Conservation (phyloP, 1,284 basidiomycete species). For the Pisolithus thermaeus region DNA sequence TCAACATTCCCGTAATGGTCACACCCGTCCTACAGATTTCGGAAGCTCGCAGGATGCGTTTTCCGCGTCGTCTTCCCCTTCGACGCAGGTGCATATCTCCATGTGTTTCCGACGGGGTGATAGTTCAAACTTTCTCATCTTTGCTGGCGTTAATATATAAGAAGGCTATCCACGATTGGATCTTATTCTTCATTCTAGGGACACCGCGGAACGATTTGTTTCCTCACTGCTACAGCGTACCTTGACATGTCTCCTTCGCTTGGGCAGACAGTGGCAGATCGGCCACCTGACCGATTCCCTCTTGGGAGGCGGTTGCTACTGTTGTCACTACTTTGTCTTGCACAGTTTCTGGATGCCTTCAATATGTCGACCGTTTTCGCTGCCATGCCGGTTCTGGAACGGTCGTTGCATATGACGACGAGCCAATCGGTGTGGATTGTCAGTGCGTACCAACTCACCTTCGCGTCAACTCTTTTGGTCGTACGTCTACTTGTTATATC, state of each 20-base stretch:
- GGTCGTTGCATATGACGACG: slow-evolving; percentile 19
- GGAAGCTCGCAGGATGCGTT: background rate
- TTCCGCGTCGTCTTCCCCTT: background rate
- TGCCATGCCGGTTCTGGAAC: slow-evolving; percentile 33
- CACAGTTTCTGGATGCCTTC: slow-evolving; percentile 44
- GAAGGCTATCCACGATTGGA: background rate
- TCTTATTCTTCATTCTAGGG: no score
- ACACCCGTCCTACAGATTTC: background rate
- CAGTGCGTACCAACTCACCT: slow-evolving; percentile 32
- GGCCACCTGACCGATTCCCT: slow-evolving; percentile 12
- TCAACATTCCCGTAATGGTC: background rate
- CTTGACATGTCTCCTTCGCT: slow-evolving; percentile 10
- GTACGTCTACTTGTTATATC: slow-evolving; percentile 26
- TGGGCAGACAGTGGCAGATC: slow-evolving; percentile 22
- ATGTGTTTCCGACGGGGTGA: background rate
- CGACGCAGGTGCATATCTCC: background rate
- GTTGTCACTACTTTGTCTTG: slow-evolving; percentile 39
- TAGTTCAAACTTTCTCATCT: background rate
- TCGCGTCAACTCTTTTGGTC: slow-evolving; percentile 31
- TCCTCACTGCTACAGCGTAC: background rate
- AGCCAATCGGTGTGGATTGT: slow-evolving; percentile 27
- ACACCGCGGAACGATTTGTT: background rate
- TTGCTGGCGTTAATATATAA: background rate
- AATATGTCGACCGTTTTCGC: slow-evolving; percentile 44
- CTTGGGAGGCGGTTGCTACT: slow-evolving; percentile 28